phyloP scores from a whole-genome alignment of 805 yeast genomes.

The Wickerhamiella azyma region DNA sequence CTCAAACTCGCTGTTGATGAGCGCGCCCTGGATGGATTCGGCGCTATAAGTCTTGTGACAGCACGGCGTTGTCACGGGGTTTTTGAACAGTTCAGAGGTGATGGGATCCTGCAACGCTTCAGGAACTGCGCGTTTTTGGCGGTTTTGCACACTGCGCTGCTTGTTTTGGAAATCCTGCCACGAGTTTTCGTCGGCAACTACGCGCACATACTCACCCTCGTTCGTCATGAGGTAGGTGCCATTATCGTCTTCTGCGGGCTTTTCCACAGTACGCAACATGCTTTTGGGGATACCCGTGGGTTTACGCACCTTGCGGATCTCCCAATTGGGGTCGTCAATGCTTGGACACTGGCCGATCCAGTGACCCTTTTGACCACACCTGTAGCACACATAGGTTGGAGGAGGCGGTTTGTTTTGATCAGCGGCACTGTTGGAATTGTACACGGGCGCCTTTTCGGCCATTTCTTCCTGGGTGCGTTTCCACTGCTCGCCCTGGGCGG shows the following conservation, averaged over 20 bases:
- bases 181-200: slow-evolving; percentile 84
- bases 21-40: slow-evolving; percentile 45
- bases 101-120: slow-evolving; percentile 59
- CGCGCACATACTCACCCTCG: slow-evolving; percentile 89
- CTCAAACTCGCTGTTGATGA: slow-evolving; percentile 71
- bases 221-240: slow-evolving; percentile 71
- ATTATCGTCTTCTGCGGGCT: slow-evolving; percentile 54
- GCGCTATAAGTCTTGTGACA: slow-evolving; percentile 48
- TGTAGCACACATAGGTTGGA: slow-evolving; percentile 87
- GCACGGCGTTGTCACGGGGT: slow-evolving; percentile 78
- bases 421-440: slow-evolving; percentile 22
- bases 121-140: slow-evolving; percentile 33
- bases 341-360: slow-evolving; percentile 96
- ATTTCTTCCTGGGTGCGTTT: slow-evolving; percentile 82
- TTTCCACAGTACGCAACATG: slow-evolving; percentile 72
- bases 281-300: slow-evolving; percentile 97
- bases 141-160: slow-evolving; percentile 32
- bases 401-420: slow-evolving; percentile 67
- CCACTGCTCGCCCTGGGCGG: slow-evolving; percentile 90
- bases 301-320: slow-evolving; percentile 76
- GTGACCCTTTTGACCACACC: slow-evolving; percentile 93
- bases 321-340: slow-evolving; percentile 82
- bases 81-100: slow-evolving; percentile 43
- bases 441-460: slow-evolving; percentile 72
- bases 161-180: slow-evolving; percentile 81